Evolutionary conservation across 2,329 filamentous ascomycete genomes (phyloP), one percentile per base, ranked within the genome.

Genomic region (Clarireedia paspali): DNA sequence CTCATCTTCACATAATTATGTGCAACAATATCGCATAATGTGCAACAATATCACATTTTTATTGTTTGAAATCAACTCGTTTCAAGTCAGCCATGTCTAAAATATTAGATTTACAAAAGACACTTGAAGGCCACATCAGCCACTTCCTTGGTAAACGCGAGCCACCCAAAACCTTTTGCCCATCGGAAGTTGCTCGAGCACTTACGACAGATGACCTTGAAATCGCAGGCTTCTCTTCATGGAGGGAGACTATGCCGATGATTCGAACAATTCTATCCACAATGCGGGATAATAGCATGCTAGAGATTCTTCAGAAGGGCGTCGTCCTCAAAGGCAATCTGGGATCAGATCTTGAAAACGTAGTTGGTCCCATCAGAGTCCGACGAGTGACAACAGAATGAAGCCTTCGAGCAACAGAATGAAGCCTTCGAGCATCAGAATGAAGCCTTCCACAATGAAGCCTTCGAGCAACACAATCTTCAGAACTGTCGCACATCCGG

Each of bases 121-220:
- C 4, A 38, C 38, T 46, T 15, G 26, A 52, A 26, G 5, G 4
- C 14, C 27, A 56, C n/a, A 39, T 50, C 6, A 24, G 57, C 2
- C 47, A 42, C 5, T 48, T 50, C 6, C 46, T 59, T 39, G 24
- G 27, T 20, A n/a, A 42, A 12, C 47, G 50, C 7, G 36, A 47
- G 47, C 27, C 39, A 45, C 53, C 53, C 7, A 56, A 58, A 38
- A 62, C 56, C 6, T 55, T 62, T 24, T 59, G 60, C 47, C 58
- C 60, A 12, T 62, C 54, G 5, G 56, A 60, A 53, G 58, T 60
- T 5, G 56, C 60, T 27, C 54, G 58, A 50, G 53, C 56, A 17
- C 20, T 53, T 15, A 47, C 50, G 5, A 26, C 20, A 17, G n/a
- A 20, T 1, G 50, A 53, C 10, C 40, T 53, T 24, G 17, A 53